Conservation (phyloP, 371 early-diverging fungal genomes). For the Antonospora locustae region DNA sequence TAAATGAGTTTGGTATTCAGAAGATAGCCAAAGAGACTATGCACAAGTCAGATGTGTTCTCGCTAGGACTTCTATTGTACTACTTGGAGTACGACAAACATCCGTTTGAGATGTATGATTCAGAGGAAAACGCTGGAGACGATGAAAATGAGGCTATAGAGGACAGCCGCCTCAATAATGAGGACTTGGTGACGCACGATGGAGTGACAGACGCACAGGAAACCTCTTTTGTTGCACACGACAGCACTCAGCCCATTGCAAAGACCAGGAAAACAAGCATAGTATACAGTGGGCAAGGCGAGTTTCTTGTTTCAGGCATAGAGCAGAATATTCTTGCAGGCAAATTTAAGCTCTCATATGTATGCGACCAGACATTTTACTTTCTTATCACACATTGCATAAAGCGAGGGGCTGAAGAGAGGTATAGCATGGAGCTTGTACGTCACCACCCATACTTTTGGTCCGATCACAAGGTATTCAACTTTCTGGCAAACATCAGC, state of each 20-base stretch:
- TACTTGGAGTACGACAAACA: constrained; percentile 3
- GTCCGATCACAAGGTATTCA: constrained; percentile 21
- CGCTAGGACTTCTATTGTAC: constrained; percentile 9
- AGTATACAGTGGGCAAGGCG: neutral
- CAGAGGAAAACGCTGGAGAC: neutral
- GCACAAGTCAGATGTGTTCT: neutral
- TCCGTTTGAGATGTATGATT: constrained; percentile 7
- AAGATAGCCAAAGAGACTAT: neutral
- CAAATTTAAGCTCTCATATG: neutral
- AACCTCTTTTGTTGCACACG: no score
- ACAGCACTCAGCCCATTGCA: neutral
- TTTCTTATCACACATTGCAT: constrained; percentile 26
- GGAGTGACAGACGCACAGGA: no score
- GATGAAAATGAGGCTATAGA: neutral
- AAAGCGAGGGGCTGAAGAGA: neutral
- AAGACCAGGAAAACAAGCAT: neutral
- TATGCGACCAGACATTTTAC: constrained; percentile 2
- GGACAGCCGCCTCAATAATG: neutral
- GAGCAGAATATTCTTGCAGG: constrained; percentile 10
- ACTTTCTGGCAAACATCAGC: constrained; percentile 40
- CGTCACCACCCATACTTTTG: constrained; percentile 45
- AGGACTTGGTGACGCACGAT: neutral
- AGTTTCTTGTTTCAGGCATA: neutral
- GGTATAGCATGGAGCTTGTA: neutral
- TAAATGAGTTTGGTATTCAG: neutral